Conservation (phyloP, 805 yeast species). For the Ogataea corticis region DNA sequence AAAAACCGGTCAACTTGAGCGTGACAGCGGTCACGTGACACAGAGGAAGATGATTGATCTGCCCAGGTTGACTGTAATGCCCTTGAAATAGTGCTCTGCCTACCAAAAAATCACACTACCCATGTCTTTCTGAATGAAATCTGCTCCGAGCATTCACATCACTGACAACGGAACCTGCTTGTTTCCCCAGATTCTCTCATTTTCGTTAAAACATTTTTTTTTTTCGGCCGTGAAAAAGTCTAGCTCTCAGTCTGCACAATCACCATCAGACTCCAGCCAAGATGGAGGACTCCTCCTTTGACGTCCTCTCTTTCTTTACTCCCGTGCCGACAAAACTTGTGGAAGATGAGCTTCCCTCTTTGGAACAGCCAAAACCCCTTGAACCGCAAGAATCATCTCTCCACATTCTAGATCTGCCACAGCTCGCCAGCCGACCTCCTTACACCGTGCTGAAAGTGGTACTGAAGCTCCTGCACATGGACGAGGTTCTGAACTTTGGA, state of each 20-base stretch:
- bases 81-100: too few species aligned
- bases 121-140: too few species aligned
- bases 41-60: too few species aligned
- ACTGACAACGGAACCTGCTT: too few species aligned
- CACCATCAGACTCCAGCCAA: not conserved
- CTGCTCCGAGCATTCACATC: too few species aligned
- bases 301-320: conserved; percentile 24
- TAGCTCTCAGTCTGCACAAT: too few species aligned
- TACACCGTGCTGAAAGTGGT: conserved; percentile 43
- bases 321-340: conserved; percentile 2
- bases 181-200: too few species aligned
- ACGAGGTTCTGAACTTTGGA: conserved; percentile 51
- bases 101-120: too few species aligned
- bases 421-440: conserved; percentile 47
- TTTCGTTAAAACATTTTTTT: too few species aligned
- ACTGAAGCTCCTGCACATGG: conserved; percentile 49
- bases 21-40: not conserved
- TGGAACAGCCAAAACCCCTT: conserved; percentile 7
- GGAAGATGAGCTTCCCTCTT: conserved; percentile 18
- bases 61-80: too few species aligned
- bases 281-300: conserved; percentile 18
- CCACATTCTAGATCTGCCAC: conserved; percentile 62
- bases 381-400: conserved; percentile 20
- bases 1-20: not conserved
- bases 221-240: not conserved